Percentiles rank a stretch among this genome's conserved stretches.
phyloP scores from a whole-genome alignment of 169 alveolate species.

The Cryptosporidium muris region DNA sequence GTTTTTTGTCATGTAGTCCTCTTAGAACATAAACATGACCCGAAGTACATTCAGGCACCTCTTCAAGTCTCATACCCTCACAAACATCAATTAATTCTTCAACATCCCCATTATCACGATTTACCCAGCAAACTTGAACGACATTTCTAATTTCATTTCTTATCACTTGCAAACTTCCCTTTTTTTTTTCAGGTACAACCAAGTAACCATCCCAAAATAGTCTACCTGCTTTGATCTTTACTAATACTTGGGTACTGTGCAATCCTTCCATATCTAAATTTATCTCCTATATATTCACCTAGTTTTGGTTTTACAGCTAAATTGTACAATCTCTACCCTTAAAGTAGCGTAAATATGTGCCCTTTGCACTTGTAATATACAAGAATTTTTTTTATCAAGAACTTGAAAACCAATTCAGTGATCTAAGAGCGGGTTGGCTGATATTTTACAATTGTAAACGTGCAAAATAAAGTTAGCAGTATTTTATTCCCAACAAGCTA shows the following conservation, averaged over 20 bases:
- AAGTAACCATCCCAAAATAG: constrained; percentile 64
- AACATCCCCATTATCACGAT: constrained; percentile 1
- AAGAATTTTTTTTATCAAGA: no score
- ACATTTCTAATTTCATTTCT: background rate
- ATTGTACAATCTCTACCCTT: no score
- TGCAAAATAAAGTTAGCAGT: no score
- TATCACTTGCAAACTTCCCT: constrained; percentile 23
- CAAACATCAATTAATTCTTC: constrained; percentile 11
- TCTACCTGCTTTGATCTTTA: constrained; percentile 32
- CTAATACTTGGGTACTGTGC: constrained; percentile 1
- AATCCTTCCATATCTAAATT: background rate
- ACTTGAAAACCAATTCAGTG: no score
- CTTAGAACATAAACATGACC: constrained; percentile 44
- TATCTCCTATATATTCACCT: background rate
- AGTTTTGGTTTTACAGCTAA: no score
- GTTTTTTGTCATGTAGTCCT: background rate
- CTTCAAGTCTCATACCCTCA: background rate
- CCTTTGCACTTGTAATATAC: no score
- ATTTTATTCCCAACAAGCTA: no score
- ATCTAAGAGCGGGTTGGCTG: no score
- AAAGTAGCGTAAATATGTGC: no score
- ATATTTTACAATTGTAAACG: no score
- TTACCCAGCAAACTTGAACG: constrained; percentile 33
- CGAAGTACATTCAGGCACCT: constrained; percentile 8
- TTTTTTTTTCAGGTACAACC: constrained; percentile 27